Evolutionary conservation across 225 moss, liverwort and hornwort genomes (phyloP).

Genomic region (Climacium dendroides): DNA sequence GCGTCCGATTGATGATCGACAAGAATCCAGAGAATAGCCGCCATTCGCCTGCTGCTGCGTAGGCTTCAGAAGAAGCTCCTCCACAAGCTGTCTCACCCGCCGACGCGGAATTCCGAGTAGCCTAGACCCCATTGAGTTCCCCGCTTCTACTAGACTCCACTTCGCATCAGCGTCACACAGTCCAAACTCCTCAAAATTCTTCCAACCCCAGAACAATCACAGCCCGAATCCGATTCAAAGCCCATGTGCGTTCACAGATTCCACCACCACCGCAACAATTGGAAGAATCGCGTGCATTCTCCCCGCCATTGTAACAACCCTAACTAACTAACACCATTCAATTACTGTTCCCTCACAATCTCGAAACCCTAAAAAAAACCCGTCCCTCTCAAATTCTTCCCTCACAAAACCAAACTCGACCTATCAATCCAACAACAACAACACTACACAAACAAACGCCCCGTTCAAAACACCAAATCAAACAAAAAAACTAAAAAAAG

Average conservation of each 20-base stretch:
- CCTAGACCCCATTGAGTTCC: slow-evolving; percentile 27
- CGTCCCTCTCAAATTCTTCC: background rate
- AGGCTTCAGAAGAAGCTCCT: slow-evolving; percentile 12
- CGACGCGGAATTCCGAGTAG: slow-evolving; percentile 28
- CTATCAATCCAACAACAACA: background rate
- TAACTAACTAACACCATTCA: background rate
- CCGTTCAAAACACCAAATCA: background rate
- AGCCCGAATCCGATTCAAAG: background rate
- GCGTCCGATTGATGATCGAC: slow-evolving; percentile 1
- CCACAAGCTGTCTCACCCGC: slow-evolving; percentile 22
- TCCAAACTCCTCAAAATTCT: background rate
- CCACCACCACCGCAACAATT: background rate
- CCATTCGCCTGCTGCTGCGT: background rate
- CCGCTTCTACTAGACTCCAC: background rate
- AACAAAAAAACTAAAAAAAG: too few relatives aligned
- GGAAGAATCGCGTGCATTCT: background rate
- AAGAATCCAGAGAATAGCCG: background rate
- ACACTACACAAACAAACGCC: background rate
- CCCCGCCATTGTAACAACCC: background rate
- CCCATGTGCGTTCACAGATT: background rate
- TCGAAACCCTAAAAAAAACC: slow-evolving; percentile 8
- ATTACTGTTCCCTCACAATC: background rate
- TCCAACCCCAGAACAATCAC: background rate
- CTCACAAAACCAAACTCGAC: background rate
- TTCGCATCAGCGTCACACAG: slow-evolving; percentile 14